Percentiles rank a stretch among this genome's conserved stretches.
Conservation (phyloP, 139 green algal species). For the Deuterostichococcus epilithicus region DNA sequence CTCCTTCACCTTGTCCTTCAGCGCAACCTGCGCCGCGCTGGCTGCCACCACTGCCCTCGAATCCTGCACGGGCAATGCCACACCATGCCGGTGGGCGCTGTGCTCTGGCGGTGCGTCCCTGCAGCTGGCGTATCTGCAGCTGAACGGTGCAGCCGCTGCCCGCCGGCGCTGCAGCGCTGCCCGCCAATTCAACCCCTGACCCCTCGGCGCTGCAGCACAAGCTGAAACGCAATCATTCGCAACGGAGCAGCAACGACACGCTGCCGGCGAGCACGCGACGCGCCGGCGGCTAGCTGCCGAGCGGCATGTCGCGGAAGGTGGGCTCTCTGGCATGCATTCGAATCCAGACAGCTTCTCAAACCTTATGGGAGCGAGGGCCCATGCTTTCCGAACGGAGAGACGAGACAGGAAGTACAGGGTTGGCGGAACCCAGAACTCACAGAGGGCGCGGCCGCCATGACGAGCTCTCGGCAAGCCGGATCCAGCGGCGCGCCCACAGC, state of each 20-base stretch:
- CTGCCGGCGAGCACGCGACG: not conserved
- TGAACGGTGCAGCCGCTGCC: too few relatives aligned
- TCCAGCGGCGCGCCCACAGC: constrained; percentile 25
- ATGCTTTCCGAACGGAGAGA: not conserved
- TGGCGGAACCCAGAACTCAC: constrained; percentile 38
- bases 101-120: not conserved
- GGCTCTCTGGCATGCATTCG: constrained; percentile 44
- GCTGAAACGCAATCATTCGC: not conserved
- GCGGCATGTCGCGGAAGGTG: constrained; percentile 24
- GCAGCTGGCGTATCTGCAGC: not conserved
- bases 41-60: constrained; percentile 46
- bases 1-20: constrained; percentile 13
- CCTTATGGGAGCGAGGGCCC: not conserved
- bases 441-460: constrained; percentile 67
- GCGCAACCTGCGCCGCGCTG: constrained; percentile 15
- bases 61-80: constrained; percentile 34
- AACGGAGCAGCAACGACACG: not conserved
- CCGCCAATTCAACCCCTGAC: too few relatives aligned
- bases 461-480: constrained; percentile 51
- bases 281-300: not conserved
- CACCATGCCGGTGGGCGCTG: not conserved
- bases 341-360: constrained; percentile 45
- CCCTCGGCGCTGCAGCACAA: not conserved
- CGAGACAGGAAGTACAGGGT: not conserved
- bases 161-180: too few relatives aligned